These are phyloP conservation scores for Verticillium tricorpus DNA, from an alignment of 2,329 filamentous ascomycete species.

Conservation along the genomic window DNA sequence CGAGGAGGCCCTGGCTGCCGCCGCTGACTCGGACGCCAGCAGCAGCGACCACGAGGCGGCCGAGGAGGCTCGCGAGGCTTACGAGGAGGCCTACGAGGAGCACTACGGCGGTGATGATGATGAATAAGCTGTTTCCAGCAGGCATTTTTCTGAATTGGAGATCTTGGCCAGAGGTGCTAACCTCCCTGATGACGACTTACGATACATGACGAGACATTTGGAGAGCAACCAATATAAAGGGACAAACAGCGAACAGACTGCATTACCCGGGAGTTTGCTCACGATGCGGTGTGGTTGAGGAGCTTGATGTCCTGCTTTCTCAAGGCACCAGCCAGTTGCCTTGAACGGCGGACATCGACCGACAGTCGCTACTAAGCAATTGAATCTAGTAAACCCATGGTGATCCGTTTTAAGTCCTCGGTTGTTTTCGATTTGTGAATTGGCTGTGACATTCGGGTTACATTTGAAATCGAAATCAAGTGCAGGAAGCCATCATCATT, in stretches of 20 bases:
- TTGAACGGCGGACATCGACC: too few species aligned
- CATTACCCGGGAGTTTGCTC: not conserved
- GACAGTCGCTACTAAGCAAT: too few species aligned
- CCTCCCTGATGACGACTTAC: not conserved
- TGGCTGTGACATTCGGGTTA: too few species aligned
- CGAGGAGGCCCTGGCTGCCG: slow-evolving; percentile 36
- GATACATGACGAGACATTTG: not conserved
- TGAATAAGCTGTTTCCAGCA: not conserved
- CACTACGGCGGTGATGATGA: slow-evolving; percentile 27
- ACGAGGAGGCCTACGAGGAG: slow-evolving; percentile 45
- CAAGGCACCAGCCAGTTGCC: too few species aligned
- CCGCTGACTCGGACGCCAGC: slow-evolving; percentile 37
- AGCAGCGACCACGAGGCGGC: slow-evolving; percentile 48
- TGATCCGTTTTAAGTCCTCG: too few species aligned
- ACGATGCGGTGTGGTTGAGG: too few species aligned
- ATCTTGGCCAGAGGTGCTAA: not conserved
- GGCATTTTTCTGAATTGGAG: not conserved
- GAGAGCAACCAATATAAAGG: not conserved
- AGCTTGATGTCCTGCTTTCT: too few species aligned
- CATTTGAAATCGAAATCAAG: too few species aligned
- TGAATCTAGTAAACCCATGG: too few species aligned
- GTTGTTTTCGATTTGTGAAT: too few species aligned
- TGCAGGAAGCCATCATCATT: too few species aligned
- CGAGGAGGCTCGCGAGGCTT: slow-evolving; percentile 47
- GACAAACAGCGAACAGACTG: not conserved